phyloP scores from a whole-genome alignment of 2,329 filamentous ascomycete genomes.

The Dothideomycetidae sp. region DNA sequence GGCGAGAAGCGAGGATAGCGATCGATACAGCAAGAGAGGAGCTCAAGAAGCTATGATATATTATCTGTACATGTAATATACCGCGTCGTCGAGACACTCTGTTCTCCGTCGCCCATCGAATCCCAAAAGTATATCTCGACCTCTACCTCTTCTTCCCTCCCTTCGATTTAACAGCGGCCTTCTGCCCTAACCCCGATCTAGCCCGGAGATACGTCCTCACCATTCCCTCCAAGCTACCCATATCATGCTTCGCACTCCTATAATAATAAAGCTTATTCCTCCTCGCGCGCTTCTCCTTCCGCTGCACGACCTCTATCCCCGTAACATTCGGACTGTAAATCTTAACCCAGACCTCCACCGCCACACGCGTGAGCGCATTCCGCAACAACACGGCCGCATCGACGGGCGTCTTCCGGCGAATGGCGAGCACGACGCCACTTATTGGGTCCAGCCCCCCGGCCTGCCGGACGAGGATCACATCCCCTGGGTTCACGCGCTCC shows the following conservation, averaged over 20 bases:
- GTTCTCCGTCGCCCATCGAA: neutral
- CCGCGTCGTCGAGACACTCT: neutral
- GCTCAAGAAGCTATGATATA: conserved; percentile 5
- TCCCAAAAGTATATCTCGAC: neutral
- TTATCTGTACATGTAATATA: conserved; percentile 1
- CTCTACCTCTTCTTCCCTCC: conserved; percentile 6
- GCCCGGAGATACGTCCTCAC: conserved; percentile 51
- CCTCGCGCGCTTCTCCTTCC: conserved; percentile 68
- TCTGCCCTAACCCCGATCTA: conserved; percentile 27
- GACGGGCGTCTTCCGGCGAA: conserved; percentile 58
- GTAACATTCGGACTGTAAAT: conserved; percentile 80
- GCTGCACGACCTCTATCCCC: conserved; percentile 86
- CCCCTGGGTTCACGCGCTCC: conserved; percentile 69
- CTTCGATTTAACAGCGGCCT: conserved; percentile 7
- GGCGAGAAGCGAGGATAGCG: conserved; percentile 26
- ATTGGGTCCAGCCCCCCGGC: conserved; percentile 73
- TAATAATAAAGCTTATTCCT: conserved; percentile 83
- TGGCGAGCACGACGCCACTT: conserved; percentile 72
- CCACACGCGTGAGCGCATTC: conserved; percentile 71
- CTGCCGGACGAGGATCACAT: conserved; percentile 80
- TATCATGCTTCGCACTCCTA: conserved; percentile 75
- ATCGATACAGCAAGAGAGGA: conserved; percentile 3
- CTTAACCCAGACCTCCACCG: conserved; percentile 97
- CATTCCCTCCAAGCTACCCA: conserved; percentile 70
- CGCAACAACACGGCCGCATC: conserved; percentile 80